These are phyloP conservation scores for Mimosa pudica DNA, from an alignment of 306 rosid genomes.

Conservation along the genomic window DNA sequence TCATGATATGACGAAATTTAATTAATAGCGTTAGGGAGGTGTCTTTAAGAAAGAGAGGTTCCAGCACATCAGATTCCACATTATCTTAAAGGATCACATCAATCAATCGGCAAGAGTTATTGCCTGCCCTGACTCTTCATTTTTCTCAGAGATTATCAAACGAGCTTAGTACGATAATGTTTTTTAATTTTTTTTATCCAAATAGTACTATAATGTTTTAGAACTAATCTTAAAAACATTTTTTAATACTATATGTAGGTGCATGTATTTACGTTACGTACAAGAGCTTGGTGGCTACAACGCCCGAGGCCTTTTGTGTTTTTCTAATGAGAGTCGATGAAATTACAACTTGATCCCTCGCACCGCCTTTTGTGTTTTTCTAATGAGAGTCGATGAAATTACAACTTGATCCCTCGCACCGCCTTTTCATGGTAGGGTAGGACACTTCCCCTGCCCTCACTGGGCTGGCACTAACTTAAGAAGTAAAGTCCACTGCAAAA, in stretches of 20 bases:
- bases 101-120: not conserved
- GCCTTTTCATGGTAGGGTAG: not conserved
- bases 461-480: not conserved
- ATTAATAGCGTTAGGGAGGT: not conserved
- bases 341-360: not conserved
- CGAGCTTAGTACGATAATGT: not conserved
- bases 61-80: conserved; percentile 38
- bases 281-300: conserved; percentile 1
- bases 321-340: not conserved
- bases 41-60: conserved; percentile 28
- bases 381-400: not conserved
- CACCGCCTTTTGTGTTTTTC: not conserved
- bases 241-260: not conserved
- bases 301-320: not conserved
- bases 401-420: not conserved
- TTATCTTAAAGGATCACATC: conserved; percentile 13
- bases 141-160: not conserved
- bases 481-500: not conserved
- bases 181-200: not conserved
- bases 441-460: not conserved
- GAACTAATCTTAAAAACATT: not conserved
- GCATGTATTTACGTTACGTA: conserved; percentile 33
- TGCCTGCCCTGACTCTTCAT: not conserved
- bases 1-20: not conserved
- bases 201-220: not conserved